phyloP scores from a whole-genome alignment of 1,284 basidiomycete genomes.

The Erythrobasidium hasegawianum region DNA sequence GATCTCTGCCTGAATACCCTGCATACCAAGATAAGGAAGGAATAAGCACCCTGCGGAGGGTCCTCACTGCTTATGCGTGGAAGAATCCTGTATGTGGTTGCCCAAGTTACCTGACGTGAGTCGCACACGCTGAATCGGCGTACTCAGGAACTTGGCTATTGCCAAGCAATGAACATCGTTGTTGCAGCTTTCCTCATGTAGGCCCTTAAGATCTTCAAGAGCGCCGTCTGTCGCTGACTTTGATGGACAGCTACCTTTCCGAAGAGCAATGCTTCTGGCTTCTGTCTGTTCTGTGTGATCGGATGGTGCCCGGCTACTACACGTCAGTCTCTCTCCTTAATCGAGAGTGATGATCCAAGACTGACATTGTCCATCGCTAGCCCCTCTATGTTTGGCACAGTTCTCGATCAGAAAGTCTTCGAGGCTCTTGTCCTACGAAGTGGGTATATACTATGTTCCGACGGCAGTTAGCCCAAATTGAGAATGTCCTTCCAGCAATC shows the following conservation, averaged over 20 bases:
- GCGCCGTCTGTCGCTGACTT: too few relatives aligned
- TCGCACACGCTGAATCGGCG: slow-evolving; percentile 45
- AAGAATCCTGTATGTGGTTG: slow-evolving; percentile 80
- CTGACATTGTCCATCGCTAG: slow-evolving; percentile 56
- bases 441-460: too few relatives aligned
- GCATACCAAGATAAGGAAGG: slow-evolving; percentile 88
- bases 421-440: slow-evolving; percentile 90
- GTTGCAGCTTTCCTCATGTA: slow-evolving; percentile 84
- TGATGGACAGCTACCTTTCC: slow-evolving; percentile 98
- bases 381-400: slow-evolving; percentile 96
- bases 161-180: slow-evolving; percentile 53
- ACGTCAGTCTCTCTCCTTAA: slow-evolving; percentile 63
- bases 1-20: slow-evolving; percentile 81
- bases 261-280: slow-evolving; percentile 99
- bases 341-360: not conserved
- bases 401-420: slow-evolving; percentile 96
- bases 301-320: slow-evolving; percentile 94
- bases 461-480: too few relatives aligned
- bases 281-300: slow-evolving; percentile 89
- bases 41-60: slow-evolving; percentile 75
- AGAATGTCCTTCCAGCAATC: slow-evolving; percentile 38
- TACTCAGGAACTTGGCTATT: slow-evolving; percentile 48
- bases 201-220: too few relatives aligned
- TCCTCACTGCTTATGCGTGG: slow-evolving; percentile 94
- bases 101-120: slow-evolving; percentile 10